Evolutionary conservation across 768 basidiomycete species (phyloP), one percentile per base, ranked within the genome.

Genomic region (Tulasnella sp.): DNA sequence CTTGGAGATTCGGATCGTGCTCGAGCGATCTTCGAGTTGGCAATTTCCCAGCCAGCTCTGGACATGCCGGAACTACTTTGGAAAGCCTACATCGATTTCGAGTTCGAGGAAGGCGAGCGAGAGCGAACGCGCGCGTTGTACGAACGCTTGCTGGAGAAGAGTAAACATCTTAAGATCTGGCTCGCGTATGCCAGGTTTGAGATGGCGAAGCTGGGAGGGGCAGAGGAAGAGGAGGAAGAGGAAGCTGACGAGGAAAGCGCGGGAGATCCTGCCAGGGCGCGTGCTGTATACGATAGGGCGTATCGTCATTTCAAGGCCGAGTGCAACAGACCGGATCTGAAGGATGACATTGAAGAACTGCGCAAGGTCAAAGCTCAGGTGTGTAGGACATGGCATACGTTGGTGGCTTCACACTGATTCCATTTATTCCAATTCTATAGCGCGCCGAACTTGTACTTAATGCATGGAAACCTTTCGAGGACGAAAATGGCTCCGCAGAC

Each of bases 61-160:
- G 93, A 95, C 64, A 96, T 96, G 94, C 96, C 96, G 2, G 96
- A 98, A 79, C 81, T 94, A 6, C 82, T 95, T 9, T 94, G 92
- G 92, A 95, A 96, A 79, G 92, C 94, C 5, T 98, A 94, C 80
- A 92, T 98, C 81, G 96, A 98, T 80, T 97, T 97, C 76, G 96
- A 98, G 81, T 88, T 90, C 72, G 91, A 92, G 73, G 94, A 97
- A 79, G 94, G 94, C 76, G 95, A 98, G 75, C 87, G 94, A 44
- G 91, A 91, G 72, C 85, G 87, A 17, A 90, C 92, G 1, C 84
- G 96, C n/a, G 84, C 84, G 6, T 79, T 98, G 44, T 98, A 97
- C 79, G 95, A 98, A 81, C 87, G 95, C 22, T 85, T 98, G 22
- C 84, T 97, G 64, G 81, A 86, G 37, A 83, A 91, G 65, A 96